These are phyloP conservation scores for Amaranthus hypochondriacus DNA, from an alignment of 148 eudicot genomes.

Conservation along the genomic window DNA sequence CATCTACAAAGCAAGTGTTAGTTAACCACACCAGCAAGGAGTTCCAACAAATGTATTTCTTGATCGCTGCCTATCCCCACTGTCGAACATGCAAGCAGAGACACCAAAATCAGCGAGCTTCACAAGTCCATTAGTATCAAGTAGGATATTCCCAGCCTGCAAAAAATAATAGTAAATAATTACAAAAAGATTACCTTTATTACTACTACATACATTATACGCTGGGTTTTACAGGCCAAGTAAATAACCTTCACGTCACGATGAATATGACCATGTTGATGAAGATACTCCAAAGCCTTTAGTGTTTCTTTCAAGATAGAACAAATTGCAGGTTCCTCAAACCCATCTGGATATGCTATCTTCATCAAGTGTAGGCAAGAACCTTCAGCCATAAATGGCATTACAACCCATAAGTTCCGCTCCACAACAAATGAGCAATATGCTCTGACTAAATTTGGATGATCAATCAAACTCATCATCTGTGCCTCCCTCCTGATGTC, in stretches of 20 bases:
- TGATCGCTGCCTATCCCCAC: slow-evolving; percentile 86
- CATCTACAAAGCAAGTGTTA: neutral
- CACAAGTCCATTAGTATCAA: slow-evolving; percentile 72
- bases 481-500: slow-evolving; percentile 98
- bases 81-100: slow-evolving; percentile 96
- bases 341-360: slow-evolving; percentile 85
- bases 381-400: slow-evolving; percentile 99
- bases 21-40: slow-evolving; percentile 79
- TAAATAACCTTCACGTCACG: slow-evolving; percentile 83
- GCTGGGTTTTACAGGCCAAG: neutral
- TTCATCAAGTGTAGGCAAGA: slow-evolving; percentile 96
- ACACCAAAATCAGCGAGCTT: slow-evolving; percentile 98
- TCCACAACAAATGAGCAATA: slow-evolving; percentile 93
- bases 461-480: slow-evolving; percentile 92
- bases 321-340: slow-evolving; percentile 87
- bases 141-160: slow-evolving; percentile 91
- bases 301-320: slow-evolving; percentile 89
- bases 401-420: slow-evolving; percentile 85
- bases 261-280: slow-evolving; percentile 93
- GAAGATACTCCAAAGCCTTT: slow-evolving; percentile 90
- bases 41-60: slow-evolving; percentile 98
- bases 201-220: neutral
- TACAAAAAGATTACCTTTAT: neutral
- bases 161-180: slow-evolving; percentile 9
- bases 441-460: slow-evolving; percentile 82